Evolutionary conservation across 352 stramenopile species (phyloP), one percentile per base, ranked within the genome.

Genomic region (Globisporangium acanthophoron): DNA sequence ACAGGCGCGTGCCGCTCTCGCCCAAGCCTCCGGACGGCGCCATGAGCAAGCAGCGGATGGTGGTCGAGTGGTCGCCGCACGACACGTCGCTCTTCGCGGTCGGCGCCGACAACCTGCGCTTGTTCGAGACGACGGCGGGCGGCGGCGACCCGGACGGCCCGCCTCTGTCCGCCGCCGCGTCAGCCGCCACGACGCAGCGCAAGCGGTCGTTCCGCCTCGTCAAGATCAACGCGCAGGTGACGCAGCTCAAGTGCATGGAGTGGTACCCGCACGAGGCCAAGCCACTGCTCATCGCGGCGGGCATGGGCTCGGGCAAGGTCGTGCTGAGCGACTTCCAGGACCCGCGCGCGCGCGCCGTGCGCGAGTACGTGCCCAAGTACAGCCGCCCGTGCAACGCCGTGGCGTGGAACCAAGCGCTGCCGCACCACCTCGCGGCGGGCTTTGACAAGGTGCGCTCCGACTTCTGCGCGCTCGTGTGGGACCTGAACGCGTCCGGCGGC

Each of bases 361-460:
- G 80, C 57, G 83, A 93, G 58, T 89, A 91, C 48, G 55, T 78
- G 52, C 83, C 83, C 53, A 93, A 93, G 67, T 93, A 91, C 69
- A 87, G 66, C 57, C 80, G 83, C 2, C 83, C 83, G 27, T 95
- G 85, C 61, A 90, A 95, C 41, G 78, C 85, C 6, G 80, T 95
- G 20, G 83, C 83, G 15, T 95, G 85, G 85, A 95, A 95, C 61
- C 67, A 66, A 27, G 76, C 80, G 2, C 61, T 88, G 49, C 73
- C 83, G n/a, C 73, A 88, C 41, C 85, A 93, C 55, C 73, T 95
- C 46, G 85, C 78, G 0, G 83, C 80, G 5, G 85, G 85, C 35
- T 93, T 95, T 61, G 85, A 95, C 51, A 95, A 95, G 66, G 83
- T 95, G 27, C 81, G 85, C 44, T 90, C 79, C 51, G 85, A 93